Evolutionary conservation across 441 rosid genomes (phyloP), one percentile per base, ranked within the genome.

Genomic region (Kokia cookei): DNA sequence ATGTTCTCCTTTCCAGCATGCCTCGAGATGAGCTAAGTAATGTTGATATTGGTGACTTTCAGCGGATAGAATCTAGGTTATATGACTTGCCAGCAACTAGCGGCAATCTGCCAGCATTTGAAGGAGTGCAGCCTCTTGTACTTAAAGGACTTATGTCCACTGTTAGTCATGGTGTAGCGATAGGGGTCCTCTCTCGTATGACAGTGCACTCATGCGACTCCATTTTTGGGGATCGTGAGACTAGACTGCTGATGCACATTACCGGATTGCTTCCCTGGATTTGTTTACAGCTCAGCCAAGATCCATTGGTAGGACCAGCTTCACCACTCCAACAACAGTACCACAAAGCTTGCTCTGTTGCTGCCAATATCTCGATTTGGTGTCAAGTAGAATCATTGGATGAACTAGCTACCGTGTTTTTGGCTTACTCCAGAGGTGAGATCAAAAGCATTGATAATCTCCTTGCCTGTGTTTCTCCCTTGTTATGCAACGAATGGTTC

Each of bases 211-310:
- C 98, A 5, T 93, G 99, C 73, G 99, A 96, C 80, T 95, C 99
- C 47, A 93, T 96, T 76, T 92, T 96, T 66, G 99, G 99, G 17
- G 97, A 93, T 75, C 81, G 82, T 7, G 99, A 96, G 83, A 96
- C 99, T 4, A 89, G 99, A 80, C 96, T 96, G 75, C 83, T 96
- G 22, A 92, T 96, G 99, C 98, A 96, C 86, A 87, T 96, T 77
- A 90, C 95, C 29, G 98, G 97, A 65, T 86, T 93, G 66, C 98
- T 96, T 74, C 99, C 98, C 5, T 96, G 98, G 99, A 97, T 96
- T 76, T 96, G 98, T 86, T 81, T 96, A 84, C 99, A 93, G 83
- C 93, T 96, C 59, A 77, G 89, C 77, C 84, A 86, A 79, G 97
- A 96, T 77, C 84, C 84, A 42, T 81, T 85, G 32, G 80, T 80